Conservation (phyloP, 805 yeast genomes). For the Yarrowia sp. region DNA sequence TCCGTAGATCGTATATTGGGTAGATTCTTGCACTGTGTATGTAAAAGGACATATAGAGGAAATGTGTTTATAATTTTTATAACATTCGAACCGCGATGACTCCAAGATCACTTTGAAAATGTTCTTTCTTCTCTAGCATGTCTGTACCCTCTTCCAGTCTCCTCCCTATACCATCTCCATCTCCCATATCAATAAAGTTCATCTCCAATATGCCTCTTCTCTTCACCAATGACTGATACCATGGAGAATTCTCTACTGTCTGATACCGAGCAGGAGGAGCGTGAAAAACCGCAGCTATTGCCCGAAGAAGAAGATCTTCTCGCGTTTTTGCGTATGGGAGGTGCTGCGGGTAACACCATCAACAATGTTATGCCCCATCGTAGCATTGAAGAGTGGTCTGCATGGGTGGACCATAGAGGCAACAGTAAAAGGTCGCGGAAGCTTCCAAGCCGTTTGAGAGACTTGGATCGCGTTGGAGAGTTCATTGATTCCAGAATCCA, state of each 20-base stretch:
- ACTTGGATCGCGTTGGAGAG: not conserved
- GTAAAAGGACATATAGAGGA: too few relatives aligned
- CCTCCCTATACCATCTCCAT: too few relatives aligned
- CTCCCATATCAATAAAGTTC: not conserved
- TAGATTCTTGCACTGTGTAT: too few relatives aligned
- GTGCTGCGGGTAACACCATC: not conserved
- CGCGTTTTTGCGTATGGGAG: not conserved
- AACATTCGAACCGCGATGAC: too few relatives aligned
- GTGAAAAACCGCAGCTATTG: not conserved
- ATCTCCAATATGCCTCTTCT: not conserved
- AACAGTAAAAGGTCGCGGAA: not conserved
- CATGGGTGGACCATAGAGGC: not conserved
- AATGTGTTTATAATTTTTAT: too few relatives aligned
- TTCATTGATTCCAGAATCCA: not conserved
- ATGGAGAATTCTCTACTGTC: not conserved
- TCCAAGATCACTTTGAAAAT: too few relatives aligned
- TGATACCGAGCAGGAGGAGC: not conserved
- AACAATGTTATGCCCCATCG: slow-evolving; percentile 9
- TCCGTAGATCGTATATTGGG: too few relatives aligned
- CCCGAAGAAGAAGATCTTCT: not conserved
- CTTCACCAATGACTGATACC: not conserved
- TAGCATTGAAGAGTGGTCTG: slow-evolving; percentile 9
- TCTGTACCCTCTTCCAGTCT: too few relatives aligned
- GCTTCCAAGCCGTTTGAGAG: not conserved
- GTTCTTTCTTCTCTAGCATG: too few relatives aligned